These are phyloP conservation scores for Sistotremastrum suecicum DNA, from an alignment of 768 basidiomycete genomes.

Conservation along the genomic window DNA sequence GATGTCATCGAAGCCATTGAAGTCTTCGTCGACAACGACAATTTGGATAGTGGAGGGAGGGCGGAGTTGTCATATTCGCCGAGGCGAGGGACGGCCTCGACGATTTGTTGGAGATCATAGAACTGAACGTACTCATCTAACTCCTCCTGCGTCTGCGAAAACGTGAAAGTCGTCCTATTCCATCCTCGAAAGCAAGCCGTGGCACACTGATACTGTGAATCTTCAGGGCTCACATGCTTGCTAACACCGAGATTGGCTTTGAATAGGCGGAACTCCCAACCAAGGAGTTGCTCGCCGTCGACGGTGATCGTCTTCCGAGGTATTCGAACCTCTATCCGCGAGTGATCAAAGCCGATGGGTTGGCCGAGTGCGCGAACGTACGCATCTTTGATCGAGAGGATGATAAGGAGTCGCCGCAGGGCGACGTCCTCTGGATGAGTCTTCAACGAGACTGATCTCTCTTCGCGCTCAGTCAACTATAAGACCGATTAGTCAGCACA, in stretches of 20 bases:
- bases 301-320: slow-evolving; percentile 45
- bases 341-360: slow-evolving; percentile 66
- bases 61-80: no score
- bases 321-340: slow-evolving; percentile 71
- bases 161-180: slow-evolving; percentile 52
- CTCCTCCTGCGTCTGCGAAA: slow-evolving; percentile 51
- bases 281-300: slow-evolving; percentile 53
- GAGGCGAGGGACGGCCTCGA: slow-evolving; percentile 47
- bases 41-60: no score
- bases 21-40: no score
- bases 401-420: slow-evolving; percentile 61
- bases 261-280: slow-evolving; percentile 84
- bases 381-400: slow-evolving; percentile 67
- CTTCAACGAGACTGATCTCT: slow-evolving; percentile 35
- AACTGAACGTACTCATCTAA: slow-evolving; percentile 76
- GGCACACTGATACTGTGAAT: slow-evolving; percentile 65
- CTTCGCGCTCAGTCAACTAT: slow-evolving; percentile 37
- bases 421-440: slow-evolving; percentile 42
- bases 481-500: background rate
- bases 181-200: slow-evolving; percentile 64
- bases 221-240: slow-evolving; percentile 36
- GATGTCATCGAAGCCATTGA: no score
- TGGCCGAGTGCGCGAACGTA: slow-evolving; percentile 80
- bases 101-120: slow-evolving; percentile 68
- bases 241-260: slow-evolving; percentile 57